Conservation (phyloP, 1,139 yeast species). For the Geotrichum cucujoidarum region DNA sequence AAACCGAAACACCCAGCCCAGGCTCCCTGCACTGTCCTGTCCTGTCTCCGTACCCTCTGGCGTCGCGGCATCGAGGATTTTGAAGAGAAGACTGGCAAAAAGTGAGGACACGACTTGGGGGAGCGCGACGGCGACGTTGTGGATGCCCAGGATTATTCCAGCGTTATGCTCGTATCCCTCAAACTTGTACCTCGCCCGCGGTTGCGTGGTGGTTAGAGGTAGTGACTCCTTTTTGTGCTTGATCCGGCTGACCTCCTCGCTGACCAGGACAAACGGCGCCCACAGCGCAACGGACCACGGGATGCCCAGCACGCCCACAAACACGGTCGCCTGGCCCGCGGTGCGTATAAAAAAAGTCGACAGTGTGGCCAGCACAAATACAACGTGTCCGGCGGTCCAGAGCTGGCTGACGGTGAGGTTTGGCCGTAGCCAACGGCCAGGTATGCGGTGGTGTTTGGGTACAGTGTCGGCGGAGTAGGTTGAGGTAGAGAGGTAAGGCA, state of each 20-base stretch:
- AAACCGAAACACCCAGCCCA: constrained; percentile 47
- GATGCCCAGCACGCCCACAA: constrained; percentile 45
- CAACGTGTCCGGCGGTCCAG: constrained; percentile 43
- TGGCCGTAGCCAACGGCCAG: constrained; percentile 18
- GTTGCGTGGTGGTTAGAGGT: constrained; percentile 15
- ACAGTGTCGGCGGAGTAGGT: constrained; percentile 11
- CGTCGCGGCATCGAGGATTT: constrained; percentile 16
- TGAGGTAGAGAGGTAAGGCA: constrained; percentile 37
- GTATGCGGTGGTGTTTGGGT: not conserved
- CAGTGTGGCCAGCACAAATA: constrained; percentile 41
- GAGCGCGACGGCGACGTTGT: constrained; percentile 47
- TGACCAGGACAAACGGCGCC: constrained; percentile 49
- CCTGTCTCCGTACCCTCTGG: not conserved
- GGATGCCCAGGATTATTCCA: constrained; percentile 46
- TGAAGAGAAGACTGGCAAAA: constrained; percentile 41
- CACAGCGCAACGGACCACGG: constrained; percentile 51
- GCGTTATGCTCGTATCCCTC: constrained; percentile 42
- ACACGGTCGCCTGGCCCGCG: constrained; percentile 38
- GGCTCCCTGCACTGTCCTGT: constrained; percentile 34
- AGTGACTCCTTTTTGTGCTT: constrained; percentile 35
- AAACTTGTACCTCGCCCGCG: constrained; percentile 28
- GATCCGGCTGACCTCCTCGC: constrained; percentile 46
- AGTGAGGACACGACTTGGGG: constrained; percentile 47
- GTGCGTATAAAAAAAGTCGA: constrained; percentile 41
- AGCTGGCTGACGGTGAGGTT: constrained; percentile 35